Evolutionary conservation across 1,284 basidiomycete genomes (phyloP).

Genomic region (Puccinia hordei): DNA sequence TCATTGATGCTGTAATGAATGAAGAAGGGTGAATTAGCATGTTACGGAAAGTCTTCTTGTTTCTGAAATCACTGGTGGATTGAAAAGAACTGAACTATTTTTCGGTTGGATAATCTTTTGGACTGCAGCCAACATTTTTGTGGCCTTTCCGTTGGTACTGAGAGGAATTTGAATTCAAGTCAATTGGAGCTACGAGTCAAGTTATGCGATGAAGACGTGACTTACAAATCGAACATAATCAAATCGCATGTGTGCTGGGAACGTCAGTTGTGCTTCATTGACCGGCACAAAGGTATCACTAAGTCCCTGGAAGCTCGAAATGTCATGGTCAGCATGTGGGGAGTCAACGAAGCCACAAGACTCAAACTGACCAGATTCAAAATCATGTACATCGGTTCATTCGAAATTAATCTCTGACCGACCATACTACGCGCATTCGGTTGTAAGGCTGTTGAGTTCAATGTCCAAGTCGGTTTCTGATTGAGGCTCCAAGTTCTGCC

Average conservation of each 20-base stretch:
- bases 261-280: conserved; percentile 38
- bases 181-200: neutral
- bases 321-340: neutral
- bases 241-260: conserved; percentile 50
- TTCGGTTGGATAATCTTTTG: conserved; percentile 42
- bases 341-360: neutral
- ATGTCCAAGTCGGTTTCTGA: conserved; percentile 72
- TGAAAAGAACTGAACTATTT: conserved; percentile 35
- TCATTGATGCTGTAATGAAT: conserved; percentile 36
- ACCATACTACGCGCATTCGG: conserved; percentile 71
- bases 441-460: conserved; percentile 71
- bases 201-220: neutral
- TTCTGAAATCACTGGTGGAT: neutral
- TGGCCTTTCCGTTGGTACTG: conserved; percentile 47
- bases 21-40: neutral
- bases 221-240: conserved; percentile 51
- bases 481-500: conserved; percentile 68
- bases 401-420: conserved; percentile 71
- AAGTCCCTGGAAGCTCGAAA: conserved; percentile 16
- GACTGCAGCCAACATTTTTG: conserved; percentile 45
- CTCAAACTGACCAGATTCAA: conserved; percentile 54
- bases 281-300: conserved; percentile 51
- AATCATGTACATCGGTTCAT: conserved; percentile 72
- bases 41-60: neutral
- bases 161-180: neutral